These are phyloP conservation scores for Colletotrichum sidae DNA, from an alignment of 2,329 filamentous ascomycete species.

Conservation along the genomic window DNA sequence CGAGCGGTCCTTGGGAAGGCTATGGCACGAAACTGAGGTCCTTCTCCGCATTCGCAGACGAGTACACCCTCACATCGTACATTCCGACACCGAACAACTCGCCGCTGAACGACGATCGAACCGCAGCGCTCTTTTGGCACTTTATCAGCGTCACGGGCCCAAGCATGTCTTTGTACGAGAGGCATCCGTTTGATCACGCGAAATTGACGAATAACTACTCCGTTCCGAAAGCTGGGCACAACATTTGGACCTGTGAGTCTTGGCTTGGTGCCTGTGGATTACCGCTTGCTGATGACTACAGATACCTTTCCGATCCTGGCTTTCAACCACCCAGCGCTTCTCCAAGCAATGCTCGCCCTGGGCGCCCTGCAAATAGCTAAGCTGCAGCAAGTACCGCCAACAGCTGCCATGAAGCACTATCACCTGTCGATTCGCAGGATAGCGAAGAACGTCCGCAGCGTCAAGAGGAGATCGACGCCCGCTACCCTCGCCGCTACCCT, in stretches of 20 bases:
- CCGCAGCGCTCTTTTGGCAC: constrained; percentile 87
- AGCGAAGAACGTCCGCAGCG: constrained; percentile 78
- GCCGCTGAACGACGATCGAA: constrained; percentile 83
- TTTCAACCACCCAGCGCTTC: constrained; percentile 83
- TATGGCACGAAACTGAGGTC: constrained; percentile 60
- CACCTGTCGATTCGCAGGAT: constrained; percentile 85
- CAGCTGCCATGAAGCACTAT: constrained; percentile 91
- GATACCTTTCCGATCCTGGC: constrained; percentile 87
- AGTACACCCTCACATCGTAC: constrained; percentile 72
- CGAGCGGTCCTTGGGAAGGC: constrained; percentile 51
- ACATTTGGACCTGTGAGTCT: constrained; percentile 71
- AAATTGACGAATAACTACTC: constrained; percentile 72
- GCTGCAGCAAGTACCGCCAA: constrained; percentile 78
- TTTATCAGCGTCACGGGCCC: constrained; percentile 92
- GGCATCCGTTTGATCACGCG: constrained; percentile 79
- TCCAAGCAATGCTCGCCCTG: constrained; percentile 91
- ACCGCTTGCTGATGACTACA: constrained; percentile 42
- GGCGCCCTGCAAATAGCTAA: constrained; percentile 90
- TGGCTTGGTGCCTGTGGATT: not conserved
- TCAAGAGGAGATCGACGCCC: constrained; percentile 76
- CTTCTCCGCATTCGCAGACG: constrained; percentile 61
- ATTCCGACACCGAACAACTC: constrained; percentile 73
- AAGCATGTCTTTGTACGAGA: constrained; percentile 87
- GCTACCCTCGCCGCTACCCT: constrained; percentile 90
- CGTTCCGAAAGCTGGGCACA: constrained; percentile 72